A percentile compares a stretch with the other conserved stretches of the same genome.
Evolutionary conservation across 768 basidiomycete species (phyloP).

Genomic region (Tricholomella constricta): DNA sequence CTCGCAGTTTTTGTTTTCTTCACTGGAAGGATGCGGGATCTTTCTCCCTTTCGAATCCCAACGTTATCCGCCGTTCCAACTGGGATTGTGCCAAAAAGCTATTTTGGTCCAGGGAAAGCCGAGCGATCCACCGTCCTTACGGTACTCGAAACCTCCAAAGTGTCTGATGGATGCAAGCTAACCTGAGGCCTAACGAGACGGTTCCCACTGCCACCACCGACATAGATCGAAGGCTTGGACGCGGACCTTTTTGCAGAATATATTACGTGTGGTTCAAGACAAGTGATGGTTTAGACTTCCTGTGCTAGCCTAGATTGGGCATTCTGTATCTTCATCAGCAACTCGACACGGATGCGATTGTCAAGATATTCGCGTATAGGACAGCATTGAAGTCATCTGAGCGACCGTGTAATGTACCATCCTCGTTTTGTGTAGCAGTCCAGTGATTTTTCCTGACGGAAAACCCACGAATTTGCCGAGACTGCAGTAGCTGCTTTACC

Average conservation of each 20-base stretch:
- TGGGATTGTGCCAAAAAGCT: neutral
- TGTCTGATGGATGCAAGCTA: conserved; percentile 3
- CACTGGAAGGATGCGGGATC: no score
- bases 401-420: neutral
- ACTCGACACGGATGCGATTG: neutral
- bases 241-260: conserved; percentile 2
- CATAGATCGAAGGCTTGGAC: neutral
- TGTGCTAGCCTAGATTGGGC: conserved; percentile 9
- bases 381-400: conserved; percentile 4
- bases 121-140: neutral
- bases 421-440: neutral
- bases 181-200: neutral
- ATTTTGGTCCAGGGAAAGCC: neutral
- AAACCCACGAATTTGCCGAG: neutral
- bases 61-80: neutral
- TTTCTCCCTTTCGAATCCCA: neutral
- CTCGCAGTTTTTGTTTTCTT: no score
- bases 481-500: no score
- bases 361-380: neutral
- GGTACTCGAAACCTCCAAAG: conserved; percentile 2
- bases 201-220: neutral
- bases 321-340: neutral
- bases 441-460: neutral
- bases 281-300: neutral
- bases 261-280: no score